Evolutionary conservation across 2,329 filamentous ascomycete species (phyloP).

Genomic region (Penicillium sp.): DNA sequence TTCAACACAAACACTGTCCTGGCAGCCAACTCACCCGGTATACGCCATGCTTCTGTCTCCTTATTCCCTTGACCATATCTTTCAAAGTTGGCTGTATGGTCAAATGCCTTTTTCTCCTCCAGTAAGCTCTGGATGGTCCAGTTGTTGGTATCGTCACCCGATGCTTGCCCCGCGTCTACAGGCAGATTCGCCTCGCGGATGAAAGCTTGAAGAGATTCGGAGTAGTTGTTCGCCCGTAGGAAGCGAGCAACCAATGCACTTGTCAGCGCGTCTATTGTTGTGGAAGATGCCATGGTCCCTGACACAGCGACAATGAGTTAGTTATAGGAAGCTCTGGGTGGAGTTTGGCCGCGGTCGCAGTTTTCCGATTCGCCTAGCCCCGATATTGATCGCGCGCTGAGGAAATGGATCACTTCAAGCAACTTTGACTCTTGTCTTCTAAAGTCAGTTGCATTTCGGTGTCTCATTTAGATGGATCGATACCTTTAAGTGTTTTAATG

Average conservation of each 20-base stretch:
- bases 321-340: neutral
- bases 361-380: neutral
- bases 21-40: slow-evolving; percentile 41
- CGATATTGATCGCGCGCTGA: neutral
- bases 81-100: slow-evolving; percentile 56
- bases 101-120: slow-evolving; percentile 59
- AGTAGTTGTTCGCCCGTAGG: slow-evolving; percentile 43
- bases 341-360: neutral
- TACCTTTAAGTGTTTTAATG: too few relatives aligned
- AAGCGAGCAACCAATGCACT: slow-evolving; percentile 44
- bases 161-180: slow-evolving; percentile 46
- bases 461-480: too few relatives aligned
- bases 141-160: slow-evolving; percentile 34
- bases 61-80: slow-evolving; percentile 50
- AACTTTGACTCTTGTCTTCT: too few relatives aligned
- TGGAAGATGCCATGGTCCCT: slow-evolving; percentile 15
- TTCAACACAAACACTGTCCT: neutral
- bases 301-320: neutral
- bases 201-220: slow-evolving; percentile 57
- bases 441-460: too few relatives aligned
- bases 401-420: neutral
- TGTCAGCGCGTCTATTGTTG: slow-evolving; percentile 24
- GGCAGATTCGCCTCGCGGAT: slow-evolving; percentile 56
- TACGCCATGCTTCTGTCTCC: slow-evolving; percentile 44
- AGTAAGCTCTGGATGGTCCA: slow-evolving; percentile 60